Base-by-base conservation (phyloP, 2,329 filamentous ascomycete species). In the Epichloe sylvatica region DNA sequence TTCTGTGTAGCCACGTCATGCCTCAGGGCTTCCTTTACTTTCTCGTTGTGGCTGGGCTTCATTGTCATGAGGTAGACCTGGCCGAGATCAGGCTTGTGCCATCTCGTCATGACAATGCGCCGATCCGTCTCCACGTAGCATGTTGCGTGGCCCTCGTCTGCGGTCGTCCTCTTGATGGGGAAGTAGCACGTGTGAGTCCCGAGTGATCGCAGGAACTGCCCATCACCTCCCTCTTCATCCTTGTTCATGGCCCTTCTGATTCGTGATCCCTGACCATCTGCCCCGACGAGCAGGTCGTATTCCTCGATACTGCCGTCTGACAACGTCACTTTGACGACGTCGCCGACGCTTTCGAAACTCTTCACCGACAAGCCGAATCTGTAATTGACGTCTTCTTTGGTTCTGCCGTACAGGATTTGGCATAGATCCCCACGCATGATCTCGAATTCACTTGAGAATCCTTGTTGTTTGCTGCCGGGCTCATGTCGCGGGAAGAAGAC, bases 391-490 rank as follows among this genome's bases (percentile, higher is more conserved):
- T 56, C 53, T 11, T 59, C 55, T 17, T 56, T 58, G 0, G 56
- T 58, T 1, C 60, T 55, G 33, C 64, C 63, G 30, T 73, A 67
- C 0, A 79, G 50, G 2, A 78, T 55, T 1, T 55, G 57, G 12
- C 67, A 70, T 33, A 80, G 53, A 48, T 77, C 72, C 0, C 72
- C 75, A 8, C 76, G 64, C 67, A 79, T 70, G 45, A 80, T 77
- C 59, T 79, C 76, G 37, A 68, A 71, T 21, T 79, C 75, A 0
- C 64, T 67, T 0, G 72, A 73, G 23, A 75, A 64, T 19, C 58
- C 62, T 43, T 68, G 52, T 2, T 9, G 3, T 35, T 46, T 45
- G 44, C 51, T 19, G 12, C 47, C 34, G 35, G 46, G 4, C 39
- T 52, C 42, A 21, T 45, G 8, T 12, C 52, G 62, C 33, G 59